Evolutionary conservation across 179 eudicot species (phyloP).

Genomic region (Gypsophila paniculata): DNA sequence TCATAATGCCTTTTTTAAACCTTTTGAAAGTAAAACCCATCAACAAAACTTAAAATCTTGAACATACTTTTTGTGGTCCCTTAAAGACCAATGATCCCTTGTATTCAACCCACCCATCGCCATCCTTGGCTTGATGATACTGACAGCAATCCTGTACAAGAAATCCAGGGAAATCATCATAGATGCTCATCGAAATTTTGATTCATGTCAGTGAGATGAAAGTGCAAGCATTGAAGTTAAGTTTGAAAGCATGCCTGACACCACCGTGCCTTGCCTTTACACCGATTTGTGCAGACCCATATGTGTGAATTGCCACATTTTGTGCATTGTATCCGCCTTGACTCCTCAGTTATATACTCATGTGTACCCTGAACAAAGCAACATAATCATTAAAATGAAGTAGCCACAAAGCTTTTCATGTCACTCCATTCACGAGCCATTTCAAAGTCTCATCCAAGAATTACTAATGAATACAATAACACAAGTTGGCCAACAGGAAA

Average conservation of each 20-base stretch:
- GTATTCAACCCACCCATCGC: conserved; percentile 89
- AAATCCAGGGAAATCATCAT: background rate
- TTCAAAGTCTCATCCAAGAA: background rate
- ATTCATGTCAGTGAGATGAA: background rate
- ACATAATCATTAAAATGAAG: conserved; percentile 14
- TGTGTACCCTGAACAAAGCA: conserved; percentile 40
- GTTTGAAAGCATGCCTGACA: conserved; percentile 64
- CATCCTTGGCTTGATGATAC: conserved; percentile 97
- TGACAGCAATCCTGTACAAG: conserved; percentile 75
- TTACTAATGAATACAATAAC: background rate
- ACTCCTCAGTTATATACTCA: conserved; percentile 78
- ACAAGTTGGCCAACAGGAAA: background rate
- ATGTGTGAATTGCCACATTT: conserved; percentile 85
- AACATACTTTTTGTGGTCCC: conserved; percentile 72
- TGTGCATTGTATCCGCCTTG: conserved; percentile 92
- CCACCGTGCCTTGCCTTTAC: conserved; percentile 91
- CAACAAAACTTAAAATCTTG: background rate
- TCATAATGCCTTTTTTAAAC: background rate
- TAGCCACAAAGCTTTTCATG: conserved; percentile 11
- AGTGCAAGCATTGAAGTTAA: conserved; percentile 4
- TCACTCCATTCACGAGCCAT: background rate
- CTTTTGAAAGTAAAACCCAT: background rate
- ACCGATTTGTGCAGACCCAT: conserved; percentile 94
- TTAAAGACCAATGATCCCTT: conserved; percentile 79
- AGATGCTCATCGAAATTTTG: background rate